Percentiles rank a stretch among this genome's conserved stretches.
These are phyloP conservation scores for Neurospora crassa DNA, from an alignment of 2,329 filamentous ascomycete species.

Conservation along the genomic window DNA sequence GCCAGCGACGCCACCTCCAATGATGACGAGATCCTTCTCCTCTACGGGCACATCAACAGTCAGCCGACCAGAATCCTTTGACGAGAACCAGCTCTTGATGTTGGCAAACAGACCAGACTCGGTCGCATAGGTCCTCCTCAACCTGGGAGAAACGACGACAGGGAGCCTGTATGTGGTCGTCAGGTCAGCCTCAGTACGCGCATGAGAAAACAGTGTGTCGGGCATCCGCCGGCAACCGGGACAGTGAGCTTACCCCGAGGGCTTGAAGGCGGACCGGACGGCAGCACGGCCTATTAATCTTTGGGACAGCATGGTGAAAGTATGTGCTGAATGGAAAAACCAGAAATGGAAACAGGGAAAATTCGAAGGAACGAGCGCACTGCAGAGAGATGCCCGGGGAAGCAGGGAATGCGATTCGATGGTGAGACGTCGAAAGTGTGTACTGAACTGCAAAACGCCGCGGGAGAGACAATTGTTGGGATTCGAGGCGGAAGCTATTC, in stretches of 20 bases:
- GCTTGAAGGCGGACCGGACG: slow-evolving; percentile 47
- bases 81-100: slow-evolving; percentile 33
- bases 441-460: slow-evolving; percentile 4
- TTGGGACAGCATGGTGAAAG: slow-evolving; percentile 45
- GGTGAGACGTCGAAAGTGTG: slow-evolving; percentile 4
- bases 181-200: slow-evolving; percentile 1
- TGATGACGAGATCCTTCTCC: slow-evolving; percentile 95
- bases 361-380: background rate
- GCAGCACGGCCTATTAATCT: slow-evolving; percentile 51
- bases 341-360: background rate
- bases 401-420: slow-evolving; percentile 5
- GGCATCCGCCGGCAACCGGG: slow-evolving; percentile 12
- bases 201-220: slow-evolving; percentile 4
- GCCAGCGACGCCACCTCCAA: slow-evolving; percentile 94
- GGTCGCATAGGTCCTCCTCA: slow-evolving; percentile 50
- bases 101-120: slow-evolving; percentile 38
- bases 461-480: slow-evolving; percentile 9
- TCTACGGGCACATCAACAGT: slow-evolving; percentile 46
- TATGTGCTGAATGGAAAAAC: background rate
- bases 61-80: slow-evolving; percentile 7
- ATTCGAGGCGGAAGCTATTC: slow-evolving; percentile 8
- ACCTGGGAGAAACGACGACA: slow-evolving; percentile 32
- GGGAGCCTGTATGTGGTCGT: background rate
- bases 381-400: slow-evolving; percentile 2
- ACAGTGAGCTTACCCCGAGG: slow-evolving; percentile 37